Conservation (phyloP, 148 eudicot species). For the Chenopodium quinoa region DNA sequence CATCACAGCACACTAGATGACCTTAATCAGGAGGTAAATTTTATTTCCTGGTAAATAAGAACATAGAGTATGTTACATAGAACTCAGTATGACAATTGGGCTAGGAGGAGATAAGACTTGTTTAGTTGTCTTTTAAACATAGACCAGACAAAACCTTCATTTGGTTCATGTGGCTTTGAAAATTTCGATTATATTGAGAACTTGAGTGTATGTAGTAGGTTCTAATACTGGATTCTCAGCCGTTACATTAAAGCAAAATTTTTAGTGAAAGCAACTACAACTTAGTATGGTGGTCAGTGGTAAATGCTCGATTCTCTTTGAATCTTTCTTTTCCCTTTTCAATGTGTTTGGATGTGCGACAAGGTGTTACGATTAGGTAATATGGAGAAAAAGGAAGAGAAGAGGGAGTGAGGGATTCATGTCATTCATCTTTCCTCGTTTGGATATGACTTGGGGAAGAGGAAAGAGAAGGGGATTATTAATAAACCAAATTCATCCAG, state of each 20-base stretch:
- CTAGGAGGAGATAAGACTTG: not conserved
- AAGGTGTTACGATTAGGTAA: too few species aligned
- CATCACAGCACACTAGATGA: not conserved
- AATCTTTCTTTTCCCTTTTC: not conserved
- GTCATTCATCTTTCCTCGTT: too few species aligned
- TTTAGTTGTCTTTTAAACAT: not conserved
- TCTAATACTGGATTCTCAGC: too few species aligned
- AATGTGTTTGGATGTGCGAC: not conserved
- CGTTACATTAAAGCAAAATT: too few species aligned
- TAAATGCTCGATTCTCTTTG: not conserved
- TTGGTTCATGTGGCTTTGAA: not conserved
- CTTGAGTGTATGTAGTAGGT: too few species aligned
- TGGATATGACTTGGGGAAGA: too few species aligned
- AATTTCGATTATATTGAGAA: not conserved
- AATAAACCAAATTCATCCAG: too few species aligned
- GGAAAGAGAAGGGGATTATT: too few species aligned
- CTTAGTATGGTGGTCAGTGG: too few species aligned
- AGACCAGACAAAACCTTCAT: not conserved
- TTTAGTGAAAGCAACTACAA: too few species aligned
- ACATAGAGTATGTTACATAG: not conserved
- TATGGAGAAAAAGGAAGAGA: too few species aligned
- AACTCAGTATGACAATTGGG: not conserved
- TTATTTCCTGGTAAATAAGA: not conserved
- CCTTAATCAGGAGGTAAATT: not conserved
- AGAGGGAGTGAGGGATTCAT: too few species aligned